Base-by-base conservation (phyloP, 2,329 filamentous ascomycete species). In the Phialophora expanda region DNA sequence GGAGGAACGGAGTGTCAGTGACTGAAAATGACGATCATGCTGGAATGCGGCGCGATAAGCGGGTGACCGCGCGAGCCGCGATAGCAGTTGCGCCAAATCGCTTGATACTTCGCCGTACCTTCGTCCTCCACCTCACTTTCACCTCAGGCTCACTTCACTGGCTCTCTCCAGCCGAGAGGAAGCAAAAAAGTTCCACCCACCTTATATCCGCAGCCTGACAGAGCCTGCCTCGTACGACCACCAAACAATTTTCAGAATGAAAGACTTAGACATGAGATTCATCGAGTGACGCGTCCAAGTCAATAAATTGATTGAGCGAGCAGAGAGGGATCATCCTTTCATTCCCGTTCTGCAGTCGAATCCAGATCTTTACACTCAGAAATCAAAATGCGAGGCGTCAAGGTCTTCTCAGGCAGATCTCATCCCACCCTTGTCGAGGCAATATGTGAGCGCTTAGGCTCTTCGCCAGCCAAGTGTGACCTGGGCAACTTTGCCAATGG, bases 401-500 rank as follows among this genome's bases (percentile, higher is more conserved):
- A 88, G 76, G 87, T 90, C 74, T 90, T 90, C 76, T 85, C 85
- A 61, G 88, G 88, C 71, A 86, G 83, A 62, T 89, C 87, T 67
- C 88, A 90, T 76, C 87, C 87, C 48, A 77, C 78, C 67, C 83
- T 90, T 59, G 84, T 87, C 72, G 86, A 89, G 69, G 82, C 84
- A 62, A 89, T 90, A 73, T 90, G 87, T 76, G 86, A 89, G 74
- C 82, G 87, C 56, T 80, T 90, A 70, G 88, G 88, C 53, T 85
- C 84, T 70, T 81, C 83, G 66, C 84, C 84, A 28, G 84, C 85
- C 58, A 83, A 84, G 68, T 87, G 85, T 69, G 83, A 86, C 67
- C 79, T 90, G 70, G 83, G 85, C 70, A 89, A 89, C 76, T 90
- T 90, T 76, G 85, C 84, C 78, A 90, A 90, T 78, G 88, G 88